A percentile compares a stretch with the other conserved stretches of the same genome.
phyloP scores from a whole-genome alignment of 2,329 filamentous ascomycete species.

The Coniochaeta pulveracea region DNA sequence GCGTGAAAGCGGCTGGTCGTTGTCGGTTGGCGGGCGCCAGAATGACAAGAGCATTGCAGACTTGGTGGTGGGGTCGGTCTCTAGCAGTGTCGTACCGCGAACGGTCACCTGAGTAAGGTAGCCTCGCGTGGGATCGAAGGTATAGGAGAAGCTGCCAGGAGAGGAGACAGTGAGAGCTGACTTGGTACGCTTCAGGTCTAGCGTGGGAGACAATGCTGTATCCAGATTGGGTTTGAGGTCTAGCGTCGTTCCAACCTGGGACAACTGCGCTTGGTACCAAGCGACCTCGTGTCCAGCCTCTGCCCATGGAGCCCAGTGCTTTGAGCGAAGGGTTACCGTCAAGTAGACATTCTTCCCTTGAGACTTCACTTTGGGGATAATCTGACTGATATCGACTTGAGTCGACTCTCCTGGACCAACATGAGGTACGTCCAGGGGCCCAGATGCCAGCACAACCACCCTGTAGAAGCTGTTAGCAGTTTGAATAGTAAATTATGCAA shows the following conservation, averaged over 20 bases:
- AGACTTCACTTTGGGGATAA: slow-evolving; percentile 16
- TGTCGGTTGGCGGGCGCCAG: slow-evolving; percentile 56
- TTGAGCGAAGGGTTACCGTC: slow-evolving; percentile 30
- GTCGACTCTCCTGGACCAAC: slow-evolving; percentile 25
- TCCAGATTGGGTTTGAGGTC: not conserved
- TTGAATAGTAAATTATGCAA: not conserved
- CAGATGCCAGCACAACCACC: slow-evolving; percentile 18
- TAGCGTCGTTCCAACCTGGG: slow-evolving; percentile 8
- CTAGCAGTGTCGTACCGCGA: slow-evolving; percentile 22
- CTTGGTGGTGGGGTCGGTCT: slow-evolving; percentile 19
- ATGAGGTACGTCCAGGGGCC: slow-evolving; percentile 26
- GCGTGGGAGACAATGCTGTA: too few relatives aligned
- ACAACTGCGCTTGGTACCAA: slow-evolving; percentile 37
- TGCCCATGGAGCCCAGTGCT: slow-evolving; percentile 36
- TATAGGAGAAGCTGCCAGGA: slow-evolving; percentile 23
- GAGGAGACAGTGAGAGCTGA: slow-evolving; percentile 18
- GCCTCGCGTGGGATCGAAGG: slow-evolving; percentile 33
- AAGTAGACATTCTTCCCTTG: slow-evolving; percentile 31
- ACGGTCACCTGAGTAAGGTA: slow-evolving; percentile 28
- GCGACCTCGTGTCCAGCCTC: slow-evolving; percentile 40
- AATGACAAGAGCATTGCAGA: slow-evolving; percentile 35
- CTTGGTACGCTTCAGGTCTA: too few relatives aligned
- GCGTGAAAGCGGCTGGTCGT: slow-evolving; percentile 42
- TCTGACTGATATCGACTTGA: slow-evolving; percentile 20
- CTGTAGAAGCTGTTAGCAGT: slow-evolving; percentile 7